Evolutionary conservation across 345 rosid genomes (phyloP).

Genomic region (Populus nigra): DNA sequence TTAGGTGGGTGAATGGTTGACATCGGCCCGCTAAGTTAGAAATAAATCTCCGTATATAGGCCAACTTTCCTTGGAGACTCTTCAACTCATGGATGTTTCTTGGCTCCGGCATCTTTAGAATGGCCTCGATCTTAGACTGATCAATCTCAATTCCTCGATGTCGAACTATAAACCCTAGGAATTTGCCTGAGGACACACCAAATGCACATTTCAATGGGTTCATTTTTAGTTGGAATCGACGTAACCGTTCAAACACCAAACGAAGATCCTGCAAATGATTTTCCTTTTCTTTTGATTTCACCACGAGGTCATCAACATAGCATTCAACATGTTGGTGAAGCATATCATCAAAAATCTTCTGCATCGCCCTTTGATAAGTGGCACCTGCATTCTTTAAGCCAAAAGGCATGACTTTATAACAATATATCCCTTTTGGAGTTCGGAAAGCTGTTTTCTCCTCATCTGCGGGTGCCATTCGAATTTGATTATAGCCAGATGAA

Average conservation of each 20-base stretch:
- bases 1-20: too few relatives aligned
- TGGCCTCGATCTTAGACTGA: constrained; percentile 1
- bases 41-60: too few relatives aligned
- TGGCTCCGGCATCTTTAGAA: not conserved
- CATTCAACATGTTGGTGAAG: constrained; percentile 10
- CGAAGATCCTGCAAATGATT: not conserved
- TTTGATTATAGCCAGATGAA: too few relatives aligned
- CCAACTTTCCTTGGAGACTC: not conserved
- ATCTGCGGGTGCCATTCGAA: too few relatives aligned
- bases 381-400: not conserved
- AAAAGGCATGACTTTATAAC: constrained; percentile 10
- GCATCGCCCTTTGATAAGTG: constrained; percentile 10
- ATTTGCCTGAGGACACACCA: constrained; percentile 4
- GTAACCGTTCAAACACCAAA: not conserved
- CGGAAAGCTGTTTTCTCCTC: too few relatives aligned
- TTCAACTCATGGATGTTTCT: not conserved
- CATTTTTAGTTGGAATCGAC: not conserved
- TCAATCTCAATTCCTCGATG: constrained; percentile 11
- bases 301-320: constrained; percentile 11
- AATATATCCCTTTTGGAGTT: too few relatives aligned
- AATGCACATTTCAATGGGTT: constrained; percentile 1
- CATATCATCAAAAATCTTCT: constrained; percentile 3
- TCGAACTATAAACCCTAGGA: not conserved
- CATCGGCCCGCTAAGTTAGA: too few relatives aligned
- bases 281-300: not conserved